Base-by-base conservation (phyloP, 2,329 filamentous ascomycete species). In the Penicillium frequentans region DNA sequence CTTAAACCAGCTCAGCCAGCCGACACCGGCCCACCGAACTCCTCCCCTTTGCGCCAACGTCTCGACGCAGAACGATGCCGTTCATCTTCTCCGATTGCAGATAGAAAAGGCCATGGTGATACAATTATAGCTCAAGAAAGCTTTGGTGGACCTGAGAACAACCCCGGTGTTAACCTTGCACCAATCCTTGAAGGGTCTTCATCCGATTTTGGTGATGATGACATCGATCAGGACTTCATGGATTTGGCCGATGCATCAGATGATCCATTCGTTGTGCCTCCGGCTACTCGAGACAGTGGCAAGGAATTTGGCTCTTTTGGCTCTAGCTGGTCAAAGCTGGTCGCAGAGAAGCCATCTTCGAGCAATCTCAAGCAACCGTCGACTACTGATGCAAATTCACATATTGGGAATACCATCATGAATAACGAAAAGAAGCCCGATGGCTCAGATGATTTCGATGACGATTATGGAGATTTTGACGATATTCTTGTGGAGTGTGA, bases 391-490 rank as follows among this genome's bases (percentile, higher is more conserved):
- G 45, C 42, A 43, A 53, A 58, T 45, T 37, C 50, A 51, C 35
- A 53, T 16, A 43, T 42, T 24, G 43, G 62, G 37, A 54, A 52
- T 33, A 51, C 51, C 8, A 16, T 50, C 43, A 61, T 44, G 39
- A 62, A 55, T 58, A 62, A 63, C 35, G 60, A 63, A 56, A 47
- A 52, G 49, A 60, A 66, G 46, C 24, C 42, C 27, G 58, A 68
- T 55, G 68, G 69, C 43, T 75, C 79, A 44, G 84, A 89, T 51
- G 87, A 89, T 45, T 88, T 90, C 73, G 87, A 82, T 46, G 87
- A 90, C 60, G 87, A 90, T 56, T 86, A 88, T 59, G 84, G 88
- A 47, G 75, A 83, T 7, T 81, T 88, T 50, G 82, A 86, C 60
- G 79, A 84, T 52, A 76, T 86, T 39, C 78, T 83, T 44, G 84